Evolutionary conservation across 2,329 filamentous ascomycete genomes (phyloP).

Genomic region (Microdochium trichocladiopsis): DNA sequence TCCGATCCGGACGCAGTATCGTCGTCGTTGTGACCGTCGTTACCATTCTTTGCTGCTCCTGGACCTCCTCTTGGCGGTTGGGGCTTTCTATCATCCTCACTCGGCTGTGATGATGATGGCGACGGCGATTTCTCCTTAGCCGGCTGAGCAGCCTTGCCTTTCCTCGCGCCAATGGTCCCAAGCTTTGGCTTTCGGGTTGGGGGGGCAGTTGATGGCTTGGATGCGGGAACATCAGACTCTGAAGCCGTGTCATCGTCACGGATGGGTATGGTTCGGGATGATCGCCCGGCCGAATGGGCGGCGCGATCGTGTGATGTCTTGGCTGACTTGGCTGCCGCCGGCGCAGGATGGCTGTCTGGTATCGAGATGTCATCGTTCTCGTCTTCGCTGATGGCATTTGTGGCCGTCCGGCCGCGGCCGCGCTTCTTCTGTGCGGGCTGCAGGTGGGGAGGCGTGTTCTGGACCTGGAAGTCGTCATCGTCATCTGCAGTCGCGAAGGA

Average conservation of each 20-base stretch:
- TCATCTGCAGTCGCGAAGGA: conserved; percentile 20
- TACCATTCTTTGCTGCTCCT: neutral
- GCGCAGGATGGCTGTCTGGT: conserved; percentile 10
- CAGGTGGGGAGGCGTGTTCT: conserved; percentile 36
- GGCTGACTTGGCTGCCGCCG: conserved; percentile 1
- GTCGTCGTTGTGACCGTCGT: conserved; percentile 2
- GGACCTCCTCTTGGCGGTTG: neutral
- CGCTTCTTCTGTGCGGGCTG: conserved; percentile 9
- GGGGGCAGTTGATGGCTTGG: conserved; percentile 1
- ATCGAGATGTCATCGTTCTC: conserved; percentile 10
- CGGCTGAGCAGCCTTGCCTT: neutral
- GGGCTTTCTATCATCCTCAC: too few relatives aligned
- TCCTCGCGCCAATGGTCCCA: conserved; percentile 23
- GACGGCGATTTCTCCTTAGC: neutral
- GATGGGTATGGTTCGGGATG: conserved; percentile 11
- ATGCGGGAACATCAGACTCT: conserved; percentile 16
- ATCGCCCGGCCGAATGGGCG: conserved; percentile 10
- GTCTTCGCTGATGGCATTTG: conserved; percentile 7
- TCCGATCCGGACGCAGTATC: conserved; percentile 13
- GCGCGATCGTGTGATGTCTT: conserved; percentile 4
- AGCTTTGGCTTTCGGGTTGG: conserved; percentile 15
- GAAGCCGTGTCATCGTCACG: conserved; percentile 20
- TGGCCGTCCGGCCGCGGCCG: conserved; percentile 10
- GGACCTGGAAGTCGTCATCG: conserved; percentile 45
- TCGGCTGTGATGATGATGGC: too few relatives aligned